Evolutionary conservation across 2,329 filamentous ascomycete genomes (phyloP).

Genomic region (Colletotrichum tabaci): DNA sequence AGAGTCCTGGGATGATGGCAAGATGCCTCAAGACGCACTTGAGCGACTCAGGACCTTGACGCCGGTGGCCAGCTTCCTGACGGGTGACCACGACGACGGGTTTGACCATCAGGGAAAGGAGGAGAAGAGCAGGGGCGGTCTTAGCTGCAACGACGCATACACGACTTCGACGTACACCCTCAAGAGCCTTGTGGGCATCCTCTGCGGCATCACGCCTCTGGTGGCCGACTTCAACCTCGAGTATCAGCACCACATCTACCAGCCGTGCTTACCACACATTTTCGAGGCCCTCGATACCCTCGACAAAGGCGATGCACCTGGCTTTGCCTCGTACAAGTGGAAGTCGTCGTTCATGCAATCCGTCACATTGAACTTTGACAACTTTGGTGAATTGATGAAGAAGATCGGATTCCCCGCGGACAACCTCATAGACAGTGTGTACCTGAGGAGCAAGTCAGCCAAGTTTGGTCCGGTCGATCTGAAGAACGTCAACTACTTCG

Average conservation of each 20-base stretch:
- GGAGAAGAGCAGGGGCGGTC: constrained; percentile 45
- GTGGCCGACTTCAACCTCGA: constrained; percentile 55
- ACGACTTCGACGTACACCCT: constrained; percentile 54
- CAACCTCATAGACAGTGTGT: neutral
- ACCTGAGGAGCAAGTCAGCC: constrained; percentile 5
- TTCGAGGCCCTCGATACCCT: constrained; percentile 42
- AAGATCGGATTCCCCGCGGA: constrained; percentile 1
- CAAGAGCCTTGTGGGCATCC: constrained; percentile 53
- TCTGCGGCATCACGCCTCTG: constrained; percentile 54
- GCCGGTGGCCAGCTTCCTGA: constrained; percentile 35
- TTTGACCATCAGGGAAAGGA: constrained; percentile 20
- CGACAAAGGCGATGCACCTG: constrained; percentile 28
- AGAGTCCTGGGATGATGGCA: constrained; percentile 45
- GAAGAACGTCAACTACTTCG: constrained; percentile 57
- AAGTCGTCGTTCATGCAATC: constrained; percentile 42
- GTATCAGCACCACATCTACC: constrained; percentile 54
- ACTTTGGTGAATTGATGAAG: constrained; percentile 19
- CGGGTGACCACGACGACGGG: constrained; percentile 29
- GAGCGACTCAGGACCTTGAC: constrained; percentile 46
- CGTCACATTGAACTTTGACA: constrained; percentile 43
- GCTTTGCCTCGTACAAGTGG: constrained; percentile 43
- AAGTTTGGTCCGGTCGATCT: constrained; percentile 25
- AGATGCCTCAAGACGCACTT: constrained; percentile 48
- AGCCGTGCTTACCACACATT: constrained; percentile 54
- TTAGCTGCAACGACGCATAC: constrained; percentile 51